Evolutionary conservation across 2,329 filamentous ascomycete genomes (phyloP).

Genomic region (Pseudogymnoascus sp.): DNA sequence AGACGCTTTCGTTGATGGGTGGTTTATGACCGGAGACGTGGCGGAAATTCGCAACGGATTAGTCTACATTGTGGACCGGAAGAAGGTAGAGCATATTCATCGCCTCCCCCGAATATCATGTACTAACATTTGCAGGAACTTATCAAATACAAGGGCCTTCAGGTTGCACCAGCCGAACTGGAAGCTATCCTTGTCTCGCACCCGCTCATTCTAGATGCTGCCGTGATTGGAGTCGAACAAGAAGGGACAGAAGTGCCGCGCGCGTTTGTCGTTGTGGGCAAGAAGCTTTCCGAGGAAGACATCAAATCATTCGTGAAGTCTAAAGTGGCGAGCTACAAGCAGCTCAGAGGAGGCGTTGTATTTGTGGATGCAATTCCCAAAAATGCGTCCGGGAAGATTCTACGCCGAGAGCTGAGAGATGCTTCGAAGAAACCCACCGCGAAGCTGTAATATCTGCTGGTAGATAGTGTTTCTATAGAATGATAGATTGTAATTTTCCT

Average conservation of each 20-base stretch:
- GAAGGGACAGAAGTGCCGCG: slow-evolving; percentile 44
- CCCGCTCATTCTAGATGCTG: slow-evolving; percentile 46
- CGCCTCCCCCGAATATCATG: background rate
- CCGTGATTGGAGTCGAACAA: slow-evolving; percentile 49
- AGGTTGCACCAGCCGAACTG: slow-evolving; percentile 38
- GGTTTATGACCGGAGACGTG: background rate
- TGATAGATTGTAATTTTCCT: background rate
- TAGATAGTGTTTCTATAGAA: background rate
- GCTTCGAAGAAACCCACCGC: slow-evolving; percentile 26
- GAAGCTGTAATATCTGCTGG: background rate
- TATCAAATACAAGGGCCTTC: slow-evolving; percentile 39
- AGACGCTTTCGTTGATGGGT: background rate
- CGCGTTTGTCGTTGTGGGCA: slow-evolving; percentile 46
- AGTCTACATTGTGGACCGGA: slow-evolving; percentile 58
- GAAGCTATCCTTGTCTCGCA: slow-evolving; percentile 32
- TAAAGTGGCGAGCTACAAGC: slow-evolving; percentile 57
- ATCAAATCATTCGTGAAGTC: slow-evolving; percentile 52
- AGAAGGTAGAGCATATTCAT: slow-evolving; percentile 40
- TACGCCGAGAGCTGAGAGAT: slow-evolving; percentile 40
- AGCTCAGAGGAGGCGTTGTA: slow-evolving; percentile 61
- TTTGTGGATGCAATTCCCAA: slow-evolving; percentile 67
- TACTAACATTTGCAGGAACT: slow-evolving; percentile 33
- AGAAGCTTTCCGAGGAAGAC: slow-evolving; percentile 39
- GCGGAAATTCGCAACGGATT: slow-evolving; percentile 36
- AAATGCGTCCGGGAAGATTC: slow-evolving; percentile 51